Evolutionary conservation across 73 alveolate genomes (phyloP), one percentile per base, ranked within the genome.

Genomic region (Effrenium voratum): DNA sequence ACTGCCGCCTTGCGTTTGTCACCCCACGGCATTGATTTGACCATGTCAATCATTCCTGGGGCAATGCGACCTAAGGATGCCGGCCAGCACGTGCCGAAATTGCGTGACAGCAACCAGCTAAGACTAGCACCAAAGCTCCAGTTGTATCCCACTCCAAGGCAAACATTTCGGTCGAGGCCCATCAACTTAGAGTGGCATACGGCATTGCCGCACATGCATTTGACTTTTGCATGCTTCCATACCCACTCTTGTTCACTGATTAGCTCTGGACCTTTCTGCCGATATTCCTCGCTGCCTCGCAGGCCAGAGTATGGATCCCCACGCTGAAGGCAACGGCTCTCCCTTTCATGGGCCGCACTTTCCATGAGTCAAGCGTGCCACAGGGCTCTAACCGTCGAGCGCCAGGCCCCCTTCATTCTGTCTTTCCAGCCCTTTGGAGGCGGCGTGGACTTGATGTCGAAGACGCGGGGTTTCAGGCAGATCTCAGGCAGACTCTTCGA

Each of bases 141-240:
- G 72, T 88, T 88, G 95, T 88, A 88, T 12, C 95, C 95, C 86
- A 88, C 95, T 28, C 95, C 95, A 22, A 88, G 95, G 72, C 95
- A 88, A 44, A 88, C 77, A 34, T 88, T 88, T 45, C 95, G 57
- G 77, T 88, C 95, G 73, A 88, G n/a, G 84, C 95, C 95, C 30
- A 88, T 68, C 86, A 88, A 88, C 95, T 88, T 55, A 32, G 68
- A 26, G 1, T n/a, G n/a, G n/a, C n/a, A n/a, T n/a, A n/a, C n/a
- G n/a, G n/a, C n/a, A n/a, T n/a, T n/a, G n/a, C n/a, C n/a, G n/a
- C n/a, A n/a, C n/a, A n/a, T n/a, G n/a, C n/a, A n/a, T n/a, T n/a
- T n/a, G n/a, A n/a, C n/a, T n/a, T n/a, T n/a, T n/a, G n/a, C n/a
- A n/a, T n/a, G n/a, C n/a, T n/a, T n/a, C n/a, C n/a, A n/a, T n/a